Conservation (phyloP, 192 early-diverging fungal genomes). For the Coemansia sp. region DNA sequence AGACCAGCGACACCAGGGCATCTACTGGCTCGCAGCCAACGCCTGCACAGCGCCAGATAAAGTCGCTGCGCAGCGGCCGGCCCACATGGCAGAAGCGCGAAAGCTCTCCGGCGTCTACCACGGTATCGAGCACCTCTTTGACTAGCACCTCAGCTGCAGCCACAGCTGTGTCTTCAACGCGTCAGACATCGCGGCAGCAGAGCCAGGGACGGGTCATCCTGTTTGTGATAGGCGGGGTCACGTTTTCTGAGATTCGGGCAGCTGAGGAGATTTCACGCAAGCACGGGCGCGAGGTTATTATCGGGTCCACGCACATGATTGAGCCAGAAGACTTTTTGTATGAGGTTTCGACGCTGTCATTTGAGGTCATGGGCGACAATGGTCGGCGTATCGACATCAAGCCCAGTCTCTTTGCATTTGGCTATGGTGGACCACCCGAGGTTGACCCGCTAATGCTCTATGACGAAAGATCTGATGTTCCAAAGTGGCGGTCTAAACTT, state of each 20-base stretch:
- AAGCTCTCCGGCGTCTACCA: slow-evolving; percentile 31
- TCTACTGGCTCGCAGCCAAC: slow-evolving; percentile 26
- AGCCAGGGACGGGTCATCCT: slow-evolving; percentile 40
- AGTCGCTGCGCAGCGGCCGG: slow-evolving; percentile 45
- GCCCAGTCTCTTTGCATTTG: slow-evolving; percentile 41
- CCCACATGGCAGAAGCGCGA: slow-evolving; percentile 58
- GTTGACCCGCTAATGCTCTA: slow-evolving; percentile 42
- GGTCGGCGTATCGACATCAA: slow-evolving; percentile 34
- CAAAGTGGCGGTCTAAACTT: slow-evolving; percentile 23
- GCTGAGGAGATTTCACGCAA: slow-evolving; percentile 48
- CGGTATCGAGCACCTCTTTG: slow-evolving; percentile 12
- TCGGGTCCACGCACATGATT: slow-evolving; percentile 51
- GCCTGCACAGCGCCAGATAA: slow-evolving; percentile 35
- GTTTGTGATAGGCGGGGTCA: slow-evolving; percentile 54
- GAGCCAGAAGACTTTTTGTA: slow-evolving; percentile 48
- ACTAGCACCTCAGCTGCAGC: slow-evolving; percentile 10
- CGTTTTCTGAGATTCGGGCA: slow-evolving; percentile 52
- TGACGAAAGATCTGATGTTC: slow-evolving; percentile 28
- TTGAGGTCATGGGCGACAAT: slow-evolving; percentile 39
- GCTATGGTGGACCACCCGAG: slow-evolving; percentile 44
- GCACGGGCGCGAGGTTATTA: slow-evolving; percentile 48
- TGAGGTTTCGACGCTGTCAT: slow-evolving; percentile 48
- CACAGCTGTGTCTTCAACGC: slow-evolving; percentile 9
- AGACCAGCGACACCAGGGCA: slow-evolving; percentile 29
- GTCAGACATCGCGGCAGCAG: slow-evolving; percentile 8